Evolutionary conservation across 208 protist genomes (phyloP), one percentile per base, ranked within the genome.

Genomic region (Leishmania tarentolae): DNA sequence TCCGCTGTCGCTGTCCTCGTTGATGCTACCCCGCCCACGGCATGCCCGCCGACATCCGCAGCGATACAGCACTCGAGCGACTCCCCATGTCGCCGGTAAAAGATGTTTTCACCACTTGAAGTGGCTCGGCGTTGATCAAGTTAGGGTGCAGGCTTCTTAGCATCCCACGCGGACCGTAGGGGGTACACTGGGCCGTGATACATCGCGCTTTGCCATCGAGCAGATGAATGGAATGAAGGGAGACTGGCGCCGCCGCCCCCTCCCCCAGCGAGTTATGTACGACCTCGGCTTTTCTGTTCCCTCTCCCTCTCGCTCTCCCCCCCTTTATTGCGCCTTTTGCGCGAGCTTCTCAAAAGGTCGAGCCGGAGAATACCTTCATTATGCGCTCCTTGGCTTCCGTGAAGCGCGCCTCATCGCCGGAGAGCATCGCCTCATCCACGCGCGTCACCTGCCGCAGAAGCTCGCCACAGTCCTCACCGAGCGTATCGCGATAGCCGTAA

Each of bases 361-460:
- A 74, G 47, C 46, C 71, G 9, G 76, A 40, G 65, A 97, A 91
- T 17, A 83, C 83, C 19, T 86, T 63, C 68, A 89, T 87, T 37
- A 97, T 59, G 40, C 76, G 72, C 76, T 84, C 63, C 76, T 91
- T 91, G 8, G 94, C 92, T 37, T 86, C 81, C 40, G 91, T 87
- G 79, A 96, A 96, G 3, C 65, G 59, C 19, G 83, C 71, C 56
- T 96, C 89, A 73, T 93, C 84, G 9, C 91, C 94, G 0, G 87
- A 92, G 13, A 95, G 79, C 87, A 95, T 87, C 52, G 93, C 92
- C 46, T 90, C 77, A 71, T 96, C 94, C 81, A 97, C 89, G 6
- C 81, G 19, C 83, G 87, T 73, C 2, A 81, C 85, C 52, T 94
- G 86, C 9, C 70, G 78, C 75, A 96, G 87, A 84, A 96, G 73